phyloP scores from a whole-genome alignment of 2,329 filamentous ascomycete genomes.

The Xylariaceae sp. region DNA sequence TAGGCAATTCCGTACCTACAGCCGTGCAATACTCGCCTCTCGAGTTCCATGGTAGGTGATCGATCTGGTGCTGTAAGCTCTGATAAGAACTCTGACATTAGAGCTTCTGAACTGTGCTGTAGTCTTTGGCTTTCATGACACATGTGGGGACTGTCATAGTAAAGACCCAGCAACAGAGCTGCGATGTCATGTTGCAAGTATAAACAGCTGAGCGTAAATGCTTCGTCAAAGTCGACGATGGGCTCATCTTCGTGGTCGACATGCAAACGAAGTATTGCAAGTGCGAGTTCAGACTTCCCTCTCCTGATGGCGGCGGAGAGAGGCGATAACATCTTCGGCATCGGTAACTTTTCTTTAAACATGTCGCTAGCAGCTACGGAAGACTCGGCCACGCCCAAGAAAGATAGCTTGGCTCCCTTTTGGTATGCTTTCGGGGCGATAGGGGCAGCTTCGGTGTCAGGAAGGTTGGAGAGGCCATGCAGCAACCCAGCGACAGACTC shows the following conservation, averaged over 20 bases:
- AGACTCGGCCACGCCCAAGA: neutral
- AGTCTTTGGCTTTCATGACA: neutral
- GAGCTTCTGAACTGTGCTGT: neutral
- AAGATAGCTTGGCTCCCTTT: neutral
- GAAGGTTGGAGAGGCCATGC: conserved; percentile 4
- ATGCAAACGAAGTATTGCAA: neutral
- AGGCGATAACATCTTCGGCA: neutral
- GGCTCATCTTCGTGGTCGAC: neutral
- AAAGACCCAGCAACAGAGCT: neutral
- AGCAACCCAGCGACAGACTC: neutral
- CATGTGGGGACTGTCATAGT: neutral
- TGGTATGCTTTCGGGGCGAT: neutral
- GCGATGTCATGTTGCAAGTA: conserved; percentile 1
- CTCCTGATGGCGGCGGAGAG: conserved; percentile 8
- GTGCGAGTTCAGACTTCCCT: conserved; percentile 3
- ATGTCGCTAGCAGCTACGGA: neutral
- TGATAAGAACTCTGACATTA: neutral
- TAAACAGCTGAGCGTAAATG: neutral
- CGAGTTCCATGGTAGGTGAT: neutral
- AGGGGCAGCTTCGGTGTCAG: neutral
- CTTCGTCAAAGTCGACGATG: conserved; percentile 4
- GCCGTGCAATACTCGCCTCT: neutral
- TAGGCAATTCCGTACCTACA: neutral
- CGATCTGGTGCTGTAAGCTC: neutral
- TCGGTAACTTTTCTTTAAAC: neutral